These are phyloP conservation scores for Picea sitchensis DNA, from an alignment of 75 land plant genomes.

Conservation along the genomic window DNA sequence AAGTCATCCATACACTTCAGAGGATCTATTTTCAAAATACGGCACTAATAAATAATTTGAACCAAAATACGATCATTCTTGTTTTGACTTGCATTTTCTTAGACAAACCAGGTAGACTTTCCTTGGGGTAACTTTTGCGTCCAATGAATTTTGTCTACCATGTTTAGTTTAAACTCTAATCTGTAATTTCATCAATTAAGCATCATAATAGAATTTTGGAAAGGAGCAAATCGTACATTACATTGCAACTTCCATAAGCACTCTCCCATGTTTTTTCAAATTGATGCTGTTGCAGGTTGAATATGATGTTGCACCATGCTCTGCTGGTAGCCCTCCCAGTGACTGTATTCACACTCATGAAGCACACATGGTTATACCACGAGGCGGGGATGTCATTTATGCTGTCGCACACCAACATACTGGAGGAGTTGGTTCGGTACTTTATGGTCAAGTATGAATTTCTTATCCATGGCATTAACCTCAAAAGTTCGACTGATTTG, in stretches of 20 bases:
- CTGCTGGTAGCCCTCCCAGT: slow-evolving; percentile 8
- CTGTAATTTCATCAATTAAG: background rate
- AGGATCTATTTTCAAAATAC: slow-evolving; percentile 8
- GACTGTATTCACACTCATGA: slow-evolving; percentile 47
- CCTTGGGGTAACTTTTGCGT: background rate
- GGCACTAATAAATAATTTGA: background rate
- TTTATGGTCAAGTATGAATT: slow-evolving; percentile 64
- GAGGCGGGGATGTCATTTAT: slow-evolving; percentile 74
- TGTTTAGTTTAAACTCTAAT: background rate
- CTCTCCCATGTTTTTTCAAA: background rate
- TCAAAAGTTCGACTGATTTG: background rate
- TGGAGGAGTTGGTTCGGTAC: slow-evolving; percentile 57
- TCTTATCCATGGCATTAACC: background rate
- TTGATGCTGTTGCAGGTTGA: slow-evolving; percentile 42
- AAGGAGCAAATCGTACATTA: background rate
- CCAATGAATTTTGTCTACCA: background rate
- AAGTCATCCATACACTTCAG: background rate
- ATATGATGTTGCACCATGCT: slow-evolving; percentile 52
- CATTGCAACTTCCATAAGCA: background rate
- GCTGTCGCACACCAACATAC: slow-evolving; percentile 84
- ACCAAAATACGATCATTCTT: background rate
- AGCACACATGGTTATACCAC: slow-evolving; percentile 34
- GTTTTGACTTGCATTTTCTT: background rate
- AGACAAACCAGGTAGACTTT: background rate
- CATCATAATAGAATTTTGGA: background rate